Evolutionary conservation across 306 rosid genomes (phyloP).

Genomic region (Trichosanthes truncata): DNA sequence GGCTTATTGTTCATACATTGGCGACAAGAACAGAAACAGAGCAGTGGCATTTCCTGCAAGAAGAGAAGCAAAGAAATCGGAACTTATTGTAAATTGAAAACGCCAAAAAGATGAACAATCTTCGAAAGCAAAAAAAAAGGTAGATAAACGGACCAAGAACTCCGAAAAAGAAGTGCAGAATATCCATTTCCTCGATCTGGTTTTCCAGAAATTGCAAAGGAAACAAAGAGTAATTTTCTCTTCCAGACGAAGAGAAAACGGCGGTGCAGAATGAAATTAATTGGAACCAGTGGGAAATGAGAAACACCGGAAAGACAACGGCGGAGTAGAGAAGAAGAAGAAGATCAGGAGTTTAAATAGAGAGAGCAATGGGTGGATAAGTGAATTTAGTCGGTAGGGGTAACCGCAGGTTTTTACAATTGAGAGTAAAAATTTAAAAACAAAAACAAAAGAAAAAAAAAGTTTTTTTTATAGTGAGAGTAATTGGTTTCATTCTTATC

Average conservation of each 20-base stretch:
- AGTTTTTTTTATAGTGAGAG: background rate
- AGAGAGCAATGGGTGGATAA: background rate
- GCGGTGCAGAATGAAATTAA: background rate
- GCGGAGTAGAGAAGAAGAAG: background rate
- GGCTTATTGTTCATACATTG: slow-evolving; percentile 36
- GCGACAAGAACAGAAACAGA: slow-evolving; percentile 88
- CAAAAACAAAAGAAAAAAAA: too few species aligned
- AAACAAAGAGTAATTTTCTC: background rate
- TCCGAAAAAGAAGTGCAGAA: slow-evolving; percentile 60
- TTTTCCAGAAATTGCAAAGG: background rate
- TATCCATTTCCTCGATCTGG: slow-evolving; percentile 26
- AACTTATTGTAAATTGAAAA: background rate
- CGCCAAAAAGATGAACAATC: background rate
- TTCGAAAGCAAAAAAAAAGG: background rate
- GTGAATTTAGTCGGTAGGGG: background rate
- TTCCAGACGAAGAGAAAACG: background rate
- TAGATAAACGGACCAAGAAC: slow-evolving; percentile 46
- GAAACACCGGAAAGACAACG: background rate
- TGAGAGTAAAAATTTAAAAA: background rate
- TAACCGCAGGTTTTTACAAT: background rate
- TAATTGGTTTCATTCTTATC: background rate
- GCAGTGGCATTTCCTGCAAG: slow-evolving; percentile 75
- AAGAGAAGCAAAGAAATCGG: slow-evolving; percentile 8
- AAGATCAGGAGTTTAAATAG: background rate
- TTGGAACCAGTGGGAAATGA: background rate